Base-by-base conservation (phyloP, 2,329 filamentous ascomycete species). In the Epichloe aotearoae region DNA sequence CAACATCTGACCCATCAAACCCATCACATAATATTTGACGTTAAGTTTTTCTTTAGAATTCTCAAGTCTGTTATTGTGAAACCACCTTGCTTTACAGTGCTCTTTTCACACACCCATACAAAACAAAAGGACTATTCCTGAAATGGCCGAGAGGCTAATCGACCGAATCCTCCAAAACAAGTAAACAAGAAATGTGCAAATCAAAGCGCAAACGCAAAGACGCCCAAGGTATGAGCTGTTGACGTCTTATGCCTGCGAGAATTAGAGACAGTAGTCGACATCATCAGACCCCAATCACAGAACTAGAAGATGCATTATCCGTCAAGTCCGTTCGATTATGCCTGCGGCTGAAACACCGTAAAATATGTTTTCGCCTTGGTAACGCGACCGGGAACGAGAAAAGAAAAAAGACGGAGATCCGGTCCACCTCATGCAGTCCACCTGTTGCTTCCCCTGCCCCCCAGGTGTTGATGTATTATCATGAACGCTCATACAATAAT, bases 401-500 rank as follows among this genome's bases (percentile, higher is more conserved):
- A 44, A 20, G 12, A 47, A 37, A 30, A 33, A 5, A 17, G n/a
- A 46, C 7, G 37, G 36, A 23, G 5, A 41, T 34, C 23, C 49
- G 20, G 17, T 39, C 42, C 49, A 26, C 19, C 43, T 12, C 37
- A 42, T n/a, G 38, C 43, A 39, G 19, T 30, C 43, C 33, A 50
- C 38, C 43, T 45, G 15, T 30, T 47, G 47, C 42, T 33, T 38
- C 42, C 39, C 47, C 38, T 43, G 26, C 17, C 15, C 23, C 14
- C 17, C 39, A 36, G 26, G 19, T 41, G n/a, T 47, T 39, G 30
- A n/a, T 52, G 45, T 55, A 57, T 53, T 47, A 59, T 62, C 59
- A 56, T 61, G 51, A 56, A 56, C 57, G 55, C 57, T 59, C 59
- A 56, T 59, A 58, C 55, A 57, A 53, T 50, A 50, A 54, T 36